Evolutionary conservation across 2,329 filamentous ascomycete genomes (phyloP).

Genomic region (Cladophialophora bantiana): DNA sequence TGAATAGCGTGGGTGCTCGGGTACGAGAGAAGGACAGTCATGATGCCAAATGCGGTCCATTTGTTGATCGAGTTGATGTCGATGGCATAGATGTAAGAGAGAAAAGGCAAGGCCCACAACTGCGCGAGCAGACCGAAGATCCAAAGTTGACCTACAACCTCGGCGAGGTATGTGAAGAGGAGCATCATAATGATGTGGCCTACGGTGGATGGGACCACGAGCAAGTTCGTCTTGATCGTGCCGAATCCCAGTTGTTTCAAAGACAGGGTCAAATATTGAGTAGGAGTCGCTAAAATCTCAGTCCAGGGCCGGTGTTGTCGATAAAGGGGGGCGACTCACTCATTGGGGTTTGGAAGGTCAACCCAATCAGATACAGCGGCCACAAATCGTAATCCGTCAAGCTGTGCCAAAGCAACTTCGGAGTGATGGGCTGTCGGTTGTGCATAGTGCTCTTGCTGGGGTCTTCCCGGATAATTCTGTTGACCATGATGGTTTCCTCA

Average conservation of each 20-base stretch:
- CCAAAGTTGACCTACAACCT: conserved; percentile 54
- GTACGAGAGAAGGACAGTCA: conserved; percentile 55
- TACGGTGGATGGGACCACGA: conserved; percentile 65
- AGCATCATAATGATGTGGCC: conserved; percentile 66
- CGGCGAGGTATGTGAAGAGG: conserved; percentile 50
- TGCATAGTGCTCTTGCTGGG: conserved; percentile 48
- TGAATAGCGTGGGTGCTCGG: conserved; percentile 60
- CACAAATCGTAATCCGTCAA: conserved; percentile 49
- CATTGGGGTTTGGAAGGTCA: conserved; percentile 39
- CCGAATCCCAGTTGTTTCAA: conserved; percentile 51
- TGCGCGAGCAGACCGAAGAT: conserved; percentile 57
- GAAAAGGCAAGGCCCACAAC: conserved; percentile 60
- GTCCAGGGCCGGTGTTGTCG: not conserved
- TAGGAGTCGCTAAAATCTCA: conserved; percentile 50
- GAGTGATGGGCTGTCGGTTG: conserved; percentile 47
- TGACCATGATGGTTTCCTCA: conserved; percentile 69
- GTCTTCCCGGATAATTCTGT: conserved; percentile 60
- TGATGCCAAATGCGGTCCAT: conserved; percentile 54
- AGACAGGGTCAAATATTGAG: conserved; percentile 56
- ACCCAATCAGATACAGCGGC: conserved; percentile 48
- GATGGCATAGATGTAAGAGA: conserved; percentile 59
- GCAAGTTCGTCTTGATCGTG: conserved; percentile 57
- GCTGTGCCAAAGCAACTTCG: conserved; percentile 44
- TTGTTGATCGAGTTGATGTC: conserved; percentile 47
- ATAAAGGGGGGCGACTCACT: conserved; percentile 17